Conservation (phyloP, 2,329 filamentous ascomycete genomes). For the Penicillium oxalicum region DNA sequence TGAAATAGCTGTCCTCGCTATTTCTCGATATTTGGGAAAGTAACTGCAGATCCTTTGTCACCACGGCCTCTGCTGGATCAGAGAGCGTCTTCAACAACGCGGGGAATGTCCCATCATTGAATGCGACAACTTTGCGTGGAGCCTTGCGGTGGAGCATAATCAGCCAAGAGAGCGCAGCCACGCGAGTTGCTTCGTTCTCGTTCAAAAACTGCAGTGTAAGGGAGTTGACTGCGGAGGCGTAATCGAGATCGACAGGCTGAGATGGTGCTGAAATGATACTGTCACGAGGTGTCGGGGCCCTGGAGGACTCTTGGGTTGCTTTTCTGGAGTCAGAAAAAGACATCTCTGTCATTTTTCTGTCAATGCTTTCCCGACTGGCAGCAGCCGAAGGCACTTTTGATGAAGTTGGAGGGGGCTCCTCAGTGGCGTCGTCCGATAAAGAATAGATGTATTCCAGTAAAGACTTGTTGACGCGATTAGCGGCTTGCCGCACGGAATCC, state of each 20-base stretch:
- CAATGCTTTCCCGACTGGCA: constrained; percentile 32
- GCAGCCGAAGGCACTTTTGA: constrained; percentile 39
- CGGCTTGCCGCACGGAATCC: constrained; percentile 81
- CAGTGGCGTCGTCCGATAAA: constrained; percentile 63
- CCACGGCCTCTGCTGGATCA: constrained; percentile 89
- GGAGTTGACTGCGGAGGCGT: constrained; percentile 87
- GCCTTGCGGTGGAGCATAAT: constrained; percentile 97
- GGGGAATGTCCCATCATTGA: constrained; percentile 95
- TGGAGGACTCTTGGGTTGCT: constrained; percentile 23
- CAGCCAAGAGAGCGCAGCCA: constrained; percentile 89
- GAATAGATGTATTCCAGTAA: constrained; percentile 93
- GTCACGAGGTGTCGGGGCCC: constrained; percentile 43
- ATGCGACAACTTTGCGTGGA: constrained; percentile 84
- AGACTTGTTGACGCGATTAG: constrained; percentile 80
- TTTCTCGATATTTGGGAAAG: constrained; percentile 94
- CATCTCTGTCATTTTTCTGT: constrained; percentile 32
- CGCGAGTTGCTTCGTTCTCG: constrained; percentile 90
- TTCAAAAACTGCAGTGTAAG: constrained; percentile 91
- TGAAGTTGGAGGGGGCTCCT: constrained; percentile 34
- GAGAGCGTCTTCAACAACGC: constrained; percentile 93
- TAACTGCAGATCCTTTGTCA: constrained; percentile 87
- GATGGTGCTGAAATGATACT: constrained; percentile 42
- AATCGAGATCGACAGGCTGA: constrained; percentile 69
- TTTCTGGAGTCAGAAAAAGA: constrained; percentile 26
- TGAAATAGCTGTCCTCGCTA: constrained; percentile 95